Evolutionary conservation across 2,329 filamentous ascomycete species (phyloP).

Genomic region (Cucurbitaria berberidis): DNA sequence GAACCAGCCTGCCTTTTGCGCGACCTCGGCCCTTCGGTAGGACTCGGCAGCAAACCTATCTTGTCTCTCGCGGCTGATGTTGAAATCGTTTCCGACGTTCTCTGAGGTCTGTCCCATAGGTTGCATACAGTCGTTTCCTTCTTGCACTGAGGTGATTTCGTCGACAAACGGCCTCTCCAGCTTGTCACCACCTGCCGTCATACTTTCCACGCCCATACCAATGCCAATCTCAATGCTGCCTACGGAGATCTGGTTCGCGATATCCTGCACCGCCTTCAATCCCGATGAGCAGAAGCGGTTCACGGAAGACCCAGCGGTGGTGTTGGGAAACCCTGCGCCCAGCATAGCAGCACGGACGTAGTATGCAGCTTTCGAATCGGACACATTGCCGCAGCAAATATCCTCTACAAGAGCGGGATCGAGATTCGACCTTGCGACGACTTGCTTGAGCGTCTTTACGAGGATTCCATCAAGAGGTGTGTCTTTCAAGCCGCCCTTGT

Average conservation of each 20-base stretch:
- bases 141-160: conserved; percentile 74
- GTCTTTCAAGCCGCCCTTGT: conserved; percentile 95
- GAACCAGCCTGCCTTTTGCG: conserved; percentile 90
- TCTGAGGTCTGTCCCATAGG: conserved; percentile 99
- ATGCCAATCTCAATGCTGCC: conserved; percentile 88
- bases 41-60: conserved; percentile 87
- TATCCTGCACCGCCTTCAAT: conserved; percentile 92
- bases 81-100: conserved; percentile 92
- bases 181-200: conserved; percentile 76
- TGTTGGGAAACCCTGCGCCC: conserved; percentile 92
- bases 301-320: conserved; percentile 76
- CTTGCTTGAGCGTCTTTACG: conserved; percentile 77
- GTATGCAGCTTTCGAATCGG: conserved; percentile 85
- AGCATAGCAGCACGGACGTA: conserved; percentile 87
- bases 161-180: conserved; percentile 77
- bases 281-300: conserved; percentile 99
- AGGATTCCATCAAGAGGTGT: conserved; percentile 86
- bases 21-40: conserved; percentile 83
- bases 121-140: conserved; percentile 84
- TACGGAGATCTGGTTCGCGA: conserved; percentile 81
- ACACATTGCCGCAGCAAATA: conserved; percentile 91
- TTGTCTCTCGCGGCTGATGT: conserved; percentile 78
- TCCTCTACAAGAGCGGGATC: conserved; percentile 86
- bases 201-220: conserved; percentile 86
- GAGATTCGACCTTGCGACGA: conserved; percentile 70